Evolutionary conservation across 192 early-diverging fungal genomes (phyloP).

Genomic region (Lobosporangium transversale): DNA sequence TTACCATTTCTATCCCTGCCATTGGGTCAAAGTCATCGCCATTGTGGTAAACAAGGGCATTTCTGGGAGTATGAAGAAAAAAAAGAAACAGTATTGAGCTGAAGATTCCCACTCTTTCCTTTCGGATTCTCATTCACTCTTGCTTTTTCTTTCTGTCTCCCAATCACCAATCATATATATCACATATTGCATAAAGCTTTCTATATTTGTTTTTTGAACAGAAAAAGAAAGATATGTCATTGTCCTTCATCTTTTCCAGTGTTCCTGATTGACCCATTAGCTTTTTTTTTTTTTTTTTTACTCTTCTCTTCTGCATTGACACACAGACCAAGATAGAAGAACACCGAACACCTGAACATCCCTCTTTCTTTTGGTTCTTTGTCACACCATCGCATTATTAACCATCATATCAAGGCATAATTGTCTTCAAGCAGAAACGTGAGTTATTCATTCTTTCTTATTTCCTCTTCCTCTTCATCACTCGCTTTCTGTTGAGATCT

Average conservation of each 20-base stretch:
- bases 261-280: conserved; percentile 30
- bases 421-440: neutral
- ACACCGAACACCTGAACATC: neutral
- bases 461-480: neutral
- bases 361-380: neutral
- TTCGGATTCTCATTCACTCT: conserved; percentile 30
- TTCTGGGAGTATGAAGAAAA: neutral
- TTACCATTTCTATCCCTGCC: no score
- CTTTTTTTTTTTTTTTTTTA: neutral
- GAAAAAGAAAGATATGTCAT: neutral
- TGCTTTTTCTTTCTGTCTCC: conserved; percentile 1
- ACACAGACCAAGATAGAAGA: conserved; percentile 9
- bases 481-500: no score
- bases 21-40: no score
- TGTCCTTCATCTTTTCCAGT: conserved; percentile 21
- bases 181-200: no score
- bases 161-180: no score
- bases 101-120: conserved; percentile 24
- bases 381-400: neutral
- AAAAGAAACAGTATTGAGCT: neutral
- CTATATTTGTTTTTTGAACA: neutral
- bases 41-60: neutral
- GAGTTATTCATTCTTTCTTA: neutral
- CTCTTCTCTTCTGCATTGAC: neutral
- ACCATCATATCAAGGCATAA: neutral